Evolutionary conservation across 345 rosid genomes (phyloP).

Genomic region (Carallia pectinifolia): DNA sequence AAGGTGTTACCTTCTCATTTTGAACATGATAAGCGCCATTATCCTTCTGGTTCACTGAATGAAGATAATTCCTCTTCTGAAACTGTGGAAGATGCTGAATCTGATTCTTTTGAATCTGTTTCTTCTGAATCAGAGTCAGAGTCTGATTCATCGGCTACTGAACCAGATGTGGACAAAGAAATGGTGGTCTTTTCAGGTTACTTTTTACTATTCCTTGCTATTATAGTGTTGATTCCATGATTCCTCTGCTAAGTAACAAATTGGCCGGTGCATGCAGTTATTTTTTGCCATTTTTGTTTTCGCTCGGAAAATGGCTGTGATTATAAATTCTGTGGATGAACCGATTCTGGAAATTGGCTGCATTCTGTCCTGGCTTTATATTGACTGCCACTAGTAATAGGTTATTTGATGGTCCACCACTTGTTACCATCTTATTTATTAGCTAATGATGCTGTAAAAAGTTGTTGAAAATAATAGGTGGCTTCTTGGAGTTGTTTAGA

Average conservation of each 20-base stretch:
- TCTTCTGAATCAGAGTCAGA: constrained; percentile 45
- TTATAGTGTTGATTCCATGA: constrained; percentile 4
- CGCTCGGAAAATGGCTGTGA: background rate
- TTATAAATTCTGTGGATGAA: background rate
- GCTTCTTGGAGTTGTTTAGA: no score
- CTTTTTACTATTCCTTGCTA: constrained; percentile 9
- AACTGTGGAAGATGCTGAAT: constrained; percentile 53
- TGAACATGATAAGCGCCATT: constrained; percentile 39
- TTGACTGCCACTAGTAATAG: no score
- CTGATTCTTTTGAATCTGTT: constrained; percentile 56
- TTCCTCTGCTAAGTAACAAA: background rate
- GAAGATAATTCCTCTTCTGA: constrained; percentile 50
- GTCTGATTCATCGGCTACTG: constrained; percentile 84
- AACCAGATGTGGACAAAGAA: constrained; percentile 71
- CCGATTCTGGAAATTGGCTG: background rate
- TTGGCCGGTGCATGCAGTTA: constrained; percentile 1
- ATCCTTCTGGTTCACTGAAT: constrained; percentile 36
- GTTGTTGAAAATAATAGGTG: no score
- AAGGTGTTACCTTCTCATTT: constrained; percentile 46
- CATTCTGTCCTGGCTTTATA: background rate
- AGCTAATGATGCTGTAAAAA: no score
- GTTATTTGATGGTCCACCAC: no score
- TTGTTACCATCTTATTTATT: no score
- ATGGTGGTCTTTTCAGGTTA: constrained; percentile 66
- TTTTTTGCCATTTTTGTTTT: background rate